Evolutionary conservation across 257 asterid species (phyloP).

Genomic region (Pogostemon cablin): DNA sequence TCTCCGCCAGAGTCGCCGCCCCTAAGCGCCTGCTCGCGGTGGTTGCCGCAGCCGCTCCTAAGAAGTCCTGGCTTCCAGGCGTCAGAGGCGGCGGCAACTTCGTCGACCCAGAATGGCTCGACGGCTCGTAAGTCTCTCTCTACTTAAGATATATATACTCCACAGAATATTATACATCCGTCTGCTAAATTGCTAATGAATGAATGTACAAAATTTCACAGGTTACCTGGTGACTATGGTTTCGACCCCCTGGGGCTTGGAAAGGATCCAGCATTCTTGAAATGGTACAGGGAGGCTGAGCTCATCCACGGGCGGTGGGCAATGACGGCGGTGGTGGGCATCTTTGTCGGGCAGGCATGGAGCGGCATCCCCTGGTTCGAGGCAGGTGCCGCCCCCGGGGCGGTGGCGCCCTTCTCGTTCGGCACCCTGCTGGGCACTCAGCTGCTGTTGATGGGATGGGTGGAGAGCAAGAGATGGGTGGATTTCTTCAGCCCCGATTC

Average conservation of each 20-base stretch:
- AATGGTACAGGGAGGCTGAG: slow-evolving; percentile 96
- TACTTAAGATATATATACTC: too few relatives aligned
- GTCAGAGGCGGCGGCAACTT: slow-evolving; percentile 67
- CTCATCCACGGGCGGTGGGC: slow-evolving; percentile 97
- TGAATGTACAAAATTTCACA: slow-evolving; percentile 31
- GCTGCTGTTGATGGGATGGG: slow-evolving; percentile 92
- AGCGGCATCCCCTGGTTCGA: slow-evolving; percentile 91
- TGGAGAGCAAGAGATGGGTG: slow-evolving; percentile 91
- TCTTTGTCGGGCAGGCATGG: slow-evolving; percentile 84
- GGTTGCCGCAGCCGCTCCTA: slow-evolving; percentile 65
- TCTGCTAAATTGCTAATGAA: neutral
- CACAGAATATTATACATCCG: neutral
- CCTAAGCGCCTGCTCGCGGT: slow-evolving; percentile 54
- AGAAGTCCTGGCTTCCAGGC: slow-evolving; percentile 88
- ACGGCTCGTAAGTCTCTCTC: slow-evolving; percentile 75
- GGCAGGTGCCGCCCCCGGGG: slow-evolving; percentile 90
- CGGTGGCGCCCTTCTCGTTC: slow-evolving; percentile 84
- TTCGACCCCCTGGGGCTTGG: slow-evolving; percentile 93
- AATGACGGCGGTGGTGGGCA: slow-evolving; percentile 78
- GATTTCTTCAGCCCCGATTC: slow-evolving; percentile 83
- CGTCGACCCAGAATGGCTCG: slow-evolving; percentile 87
- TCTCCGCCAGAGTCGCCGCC: slow-evolving; percentile 50
- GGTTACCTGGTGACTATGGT: slow-evolving; percentile 90
- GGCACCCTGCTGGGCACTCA: slow-evolving; percentile 86
- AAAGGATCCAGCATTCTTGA: slow-evolving; percentile 87